Conservation (phyloP, 2,329 filamentous ascomycete species). For the Aspergillus ochraceus region DNA sequence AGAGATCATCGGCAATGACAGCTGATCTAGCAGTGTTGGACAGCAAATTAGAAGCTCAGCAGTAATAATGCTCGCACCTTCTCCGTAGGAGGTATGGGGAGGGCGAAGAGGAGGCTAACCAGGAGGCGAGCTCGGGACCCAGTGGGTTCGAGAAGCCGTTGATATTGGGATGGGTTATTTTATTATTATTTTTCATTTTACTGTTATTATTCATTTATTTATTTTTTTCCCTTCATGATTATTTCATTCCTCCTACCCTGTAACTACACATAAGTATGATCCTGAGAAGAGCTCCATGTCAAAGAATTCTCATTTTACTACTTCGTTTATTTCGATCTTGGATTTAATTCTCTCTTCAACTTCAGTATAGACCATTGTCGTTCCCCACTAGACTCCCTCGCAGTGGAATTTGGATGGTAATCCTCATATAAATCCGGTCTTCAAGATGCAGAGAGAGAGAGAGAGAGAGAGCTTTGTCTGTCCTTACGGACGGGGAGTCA, state of each 20-base stretch:
- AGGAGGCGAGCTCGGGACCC: slow-evolving; percentile 18
- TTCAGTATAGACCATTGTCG: not conserved
- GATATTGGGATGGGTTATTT: slow-evolving; percentile 13
- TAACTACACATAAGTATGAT: not conserved
- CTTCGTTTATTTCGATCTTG: no score
- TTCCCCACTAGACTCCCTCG: not conserved
- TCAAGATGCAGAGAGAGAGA: no score
- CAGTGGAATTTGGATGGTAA: not conserved
- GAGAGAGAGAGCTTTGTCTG: no score
- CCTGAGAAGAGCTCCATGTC: not conserved
- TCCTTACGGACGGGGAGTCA: slow-evolving; percentile 1
- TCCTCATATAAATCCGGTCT: not conserved
- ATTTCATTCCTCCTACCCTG: not conserved
- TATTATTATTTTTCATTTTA: slow-evolving; percentile 11
- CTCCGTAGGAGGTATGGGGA: slow-evolving; percentile 5
- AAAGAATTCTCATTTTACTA: no score
- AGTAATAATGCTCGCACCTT: slow-evolving; percentile 11
- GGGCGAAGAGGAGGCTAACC: slow-evolving; percentile 14
- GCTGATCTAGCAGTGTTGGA: slow-evolving; percentile 19
- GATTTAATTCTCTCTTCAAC: no score
- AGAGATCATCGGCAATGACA: slow-evolving; percentile 28
- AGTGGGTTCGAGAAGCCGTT: slow-evolving; percentile 20
- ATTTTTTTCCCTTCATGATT: not conserved
- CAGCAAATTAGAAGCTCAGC: slow-evolving; percentile 23
- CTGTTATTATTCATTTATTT: not conserved